Conservation (phyloP, 371 early-diverging fungal species). For the Pancytospora epiphaga region DNA sequence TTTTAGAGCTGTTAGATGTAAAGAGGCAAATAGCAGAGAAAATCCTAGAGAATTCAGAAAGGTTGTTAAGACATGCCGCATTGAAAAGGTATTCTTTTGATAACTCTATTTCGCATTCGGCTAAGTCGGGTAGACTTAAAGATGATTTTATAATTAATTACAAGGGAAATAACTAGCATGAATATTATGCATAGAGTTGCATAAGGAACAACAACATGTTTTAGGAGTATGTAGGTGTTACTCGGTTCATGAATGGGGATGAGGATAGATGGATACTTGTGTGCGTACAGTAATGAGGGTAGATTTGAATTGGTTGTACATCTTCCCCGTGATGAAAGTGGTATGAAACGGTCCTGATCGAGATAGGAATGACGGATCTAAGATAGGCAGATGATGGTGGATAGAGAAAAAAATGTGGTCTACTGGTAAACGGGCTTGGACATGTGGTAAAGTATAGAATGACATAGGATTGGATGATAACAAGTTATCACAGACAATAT, state of each 20-base stretch:
- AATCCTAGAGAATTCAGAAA: constrained; percentile 9
- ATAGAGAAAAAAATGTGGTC: constrained; percentile 7
- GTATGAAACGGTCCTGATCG: background rate
- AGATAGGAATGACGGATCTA: constrained; percentile 18
- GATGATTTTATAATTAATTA: constrained; percentile 26
- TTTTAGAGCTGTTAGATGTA: constrained; percentile 9
- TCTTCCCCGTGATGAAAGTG: background rate
- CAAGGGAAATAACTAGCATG: background rate
- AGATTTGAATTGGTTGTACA: background rate
- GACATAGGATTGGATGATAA: constrained; percentile 31
- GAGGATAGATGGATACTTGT: background rate
- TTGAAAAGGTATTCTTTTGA: constrained; percentile 8
- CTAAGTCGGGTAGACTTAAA: constrained; percentile 1
- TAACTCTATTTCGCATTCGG: background rate
- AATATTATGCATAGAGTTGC: background rate
- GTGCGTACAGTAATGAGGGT: background rate
- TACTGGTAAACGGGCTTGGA: constrained; percentile 14
- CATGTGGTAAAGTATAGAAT: constrained; percentile 11
- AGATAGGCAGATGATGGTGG: constrained; percentile 3
- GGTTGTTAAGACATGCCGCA: constrained; percentile 14
- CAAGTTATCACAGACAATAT: constrained; percentile 9
- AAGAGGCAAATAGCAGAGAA: background rate
- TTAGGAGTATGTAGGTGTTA: background rate
- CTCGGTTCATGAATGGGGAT: background rate
- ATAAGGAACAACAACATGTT: background rate